Conservation (phyloP, 306 rosid genomes). For the Oxytropis ochrocephala region DNA sequence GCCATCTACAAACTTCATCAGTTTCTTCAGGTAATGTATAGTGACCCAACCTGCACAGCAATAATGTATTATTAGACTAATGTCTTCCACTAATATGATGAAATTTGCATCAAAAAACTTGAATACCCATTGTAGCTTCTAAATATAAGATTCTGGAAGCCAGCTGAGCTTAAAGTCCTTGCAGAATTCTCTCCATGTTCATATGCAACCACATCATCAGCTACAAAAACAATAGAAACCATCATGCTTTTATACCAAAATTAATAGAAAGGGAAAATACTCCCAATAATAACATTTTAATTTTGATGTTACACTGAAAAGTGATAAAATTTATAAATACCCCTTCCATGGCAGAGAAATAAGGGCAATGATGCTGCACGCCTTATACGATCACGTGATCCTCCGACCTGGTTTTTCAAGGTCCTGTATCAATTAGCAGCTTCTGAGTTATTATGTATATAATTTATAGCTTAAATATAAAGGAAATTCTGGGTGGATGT, state of each 20-base stretch:
- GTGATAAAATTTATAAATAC: constrained; percentile 38
- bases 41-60: constrained; percentile 78
- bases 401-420: constrained; percentile 53
- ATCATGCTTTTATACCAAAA: neutral
- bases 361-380: constrained; percentile 76
- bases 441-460: constrained; percentile 8
- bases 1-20: constrained; percentile 80
- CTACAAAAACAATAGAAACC: constrained; percentile 34
- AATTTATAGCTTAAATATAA: neutral
- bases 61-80: constrained; percentile 3
- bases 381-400: constrained; percentile 60
- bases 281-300: neutral
- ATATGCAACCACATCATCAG: constrained; percentile 76
- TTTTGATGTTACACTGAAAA: constrained; percentile 6
- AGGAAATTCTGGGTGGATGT: constrained; percentile 4
- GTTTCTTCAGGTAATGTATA: constrained; percentile 89
- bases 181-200: constrained; percentile 81
- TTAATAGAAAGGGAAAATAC: neutral
- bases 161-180: constrained; percentile 56
- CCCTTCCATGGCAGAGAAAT: constrained; percentile 76
- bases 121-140: constrained; percentile 73
- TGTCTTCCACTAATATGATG: neutral
- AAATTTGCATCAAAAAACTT: neutral
- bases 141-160: constrained; percentile 74
- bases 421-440: constrained; percentile 41